Conservation (phyloP, 805 yeast species). For the Kodamaea neixiangensis region DNA sequence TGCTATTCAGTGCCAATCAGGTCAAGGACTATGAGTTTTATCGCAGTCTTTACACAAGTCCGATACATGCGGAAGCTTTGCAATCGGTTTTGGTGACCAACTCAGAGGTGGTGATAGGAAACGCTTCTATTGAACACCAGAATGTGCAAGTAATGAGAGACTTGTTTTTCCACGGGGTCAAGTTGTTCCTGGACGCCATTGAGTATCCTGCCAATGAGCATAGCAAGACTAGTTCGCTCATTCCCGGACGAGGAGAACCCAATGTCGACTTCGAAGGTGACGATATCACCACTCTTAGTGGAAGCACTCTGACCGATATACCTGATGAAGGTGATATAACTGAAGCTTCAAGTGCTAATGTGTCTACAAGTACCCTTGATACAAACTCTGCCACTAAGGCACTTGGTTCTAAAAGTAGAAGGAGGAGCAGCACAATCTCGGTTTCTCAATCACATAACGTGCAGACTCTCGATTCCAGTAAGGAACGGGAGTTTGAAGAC, state of each 20-base stretch:
- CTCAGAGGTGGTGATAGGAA: slow-evolving; percentile 13
- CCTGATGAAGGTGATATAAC: slow-evolving; percentile 1
- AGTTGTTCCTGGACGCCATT: slow-evolving; percentile 23
- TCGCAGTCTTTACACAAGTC: slow-evolving; percentile 23
- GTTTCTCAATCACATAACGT: slow-evolving; percentile 7
- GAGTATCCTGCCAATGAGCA: slow-evolving; percentile 13
- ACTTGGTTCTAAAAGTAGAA: background rate
- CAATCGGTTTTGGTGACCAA: slow-evolving; percentile 24
- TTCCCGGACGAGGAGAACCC: background rate
- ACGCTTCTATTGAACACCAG: slow-evolving; percentile 44
- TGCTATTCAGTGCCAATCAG: slow-evolving; percentile 18
- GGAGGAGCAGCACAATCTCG: slow-evolving; percentile 26
- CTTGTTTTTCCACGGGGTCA: slow-evolving; percentile 22
- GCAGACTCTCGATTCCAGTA: slow-evolving; percentile 1
- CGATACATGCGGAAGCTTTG: slow-evolving; percentile 27
- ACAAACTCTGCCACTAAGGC: background rate
- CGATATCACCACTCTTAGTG: slow-evolving; percentile 1
- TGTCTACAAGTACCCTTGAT: background rate
- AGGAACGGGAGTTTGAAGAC: slow-evolving; percentile 13
- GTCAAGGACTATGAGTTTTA: slow-evolving; percentile 20
- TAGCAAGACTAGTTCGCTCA: background rate
- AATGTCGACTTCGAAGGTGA: background rate
- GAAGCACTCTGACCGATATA: background rate
- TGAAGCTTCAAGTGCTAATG: background rate
- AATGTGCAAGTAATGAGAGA: slow-evolving; percentile 15